phyloP scores from a whole-genome alignment of 805 yeast species.

The Candida oleophila region DNA sequence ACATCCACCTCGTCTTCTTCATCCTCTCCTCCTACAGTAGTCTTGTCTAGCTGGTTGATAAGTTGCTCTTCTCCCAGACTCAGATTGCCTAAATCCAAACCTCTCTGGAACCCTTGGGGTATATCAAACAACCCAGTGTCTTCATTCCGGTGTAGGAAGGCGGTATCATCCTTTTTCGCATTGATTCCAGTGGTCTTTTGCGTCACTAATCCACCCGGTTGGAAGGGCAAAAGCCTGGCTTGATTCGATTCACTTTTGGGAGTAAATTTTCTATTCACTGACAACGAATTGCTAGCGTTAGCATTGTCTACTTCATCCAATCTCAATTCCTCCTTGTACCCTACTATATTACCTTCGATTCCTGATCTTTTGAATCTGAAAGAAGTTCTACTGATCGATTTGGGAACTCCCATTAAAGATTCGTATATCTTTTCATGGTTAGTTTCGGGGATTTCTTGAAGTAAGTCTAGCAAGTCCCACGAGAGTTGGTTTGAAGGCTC shows the following conservation, averaged over 20 bases:
- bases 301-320: conserved; percentile 49
- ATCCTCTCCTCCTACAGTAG: conserved; percentile 7
- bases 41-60: conserved; percentile 13
- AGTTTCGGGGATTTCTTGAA: conserved; percentile 57
- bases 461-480: conserved; percentile 68
- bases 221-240: conserved; percentile 78
- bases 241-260: conserved; percentile 58
- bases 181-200: conserved; percentile 15
- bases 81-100: conserved; percentile 40
- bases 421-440: conserved; percentile 38
- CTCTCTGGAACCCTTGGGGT: conserved; percentile 81
- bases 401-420: conserved; percentile 57
- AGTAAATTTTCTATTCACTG: conserved; percentile 66
- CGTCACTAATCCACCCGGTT: conserved; percentile 76
- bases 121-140: conserved; percentile 71
- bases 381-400: conserved; percentile 58
- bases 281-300: conserved; percentile 67
- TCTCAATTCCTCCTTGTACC: conserved; percentile 55
- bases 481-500: conserved; percentile 63
- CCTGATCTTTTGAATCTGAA: conserved; percentile 74
- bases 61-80: conserved; percentile 10
- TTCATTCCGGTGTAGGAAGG: conserved; percentile 59
- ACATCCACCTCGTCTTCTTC: conserved; percentile 12
- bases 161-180: conserved; percentile 28
- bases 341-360: conserved; percentile 63